Percentiles rank a stretch among this genome's conserved stretches.
phyloP scores from a whole-genome alignment of 805 yeast genomes.

The Kuraishia molischiana region DNA sequence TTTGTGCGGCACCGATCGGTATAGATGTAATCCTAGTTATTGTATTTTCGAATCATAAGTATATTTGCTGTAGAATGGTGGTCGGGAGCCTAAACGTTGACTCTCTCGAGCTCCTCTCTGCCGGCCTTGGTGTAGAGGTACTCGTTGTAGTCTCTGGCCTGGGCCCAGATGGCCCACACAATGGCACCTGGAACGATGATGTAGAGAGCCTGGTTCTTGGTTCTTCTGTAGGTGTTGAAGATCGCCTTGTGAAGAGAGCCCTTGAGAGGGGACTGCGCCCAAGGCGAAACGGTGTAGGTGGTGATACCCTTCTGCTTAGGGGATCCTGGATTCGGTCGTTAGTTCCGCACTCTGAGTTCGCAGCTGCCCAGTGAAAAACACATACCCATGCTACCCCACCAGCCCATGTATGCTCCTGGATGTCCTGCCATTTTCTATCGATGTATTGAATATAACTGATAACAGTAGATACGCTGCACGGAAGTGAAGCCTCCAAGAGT shows the following conservation, averaged over 20 bases:
- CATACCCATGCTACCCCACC: slow-evolving; percentile 91
- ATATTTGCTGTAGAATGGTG: neutral
- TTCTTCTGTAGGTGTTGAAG: slow-evolving; percentile 93
- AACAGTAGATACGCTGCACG: too few species aligned
- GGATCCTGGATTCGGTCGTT: slow-evolving; percentile 25
- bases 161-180: slow-evolving; percentile 81
- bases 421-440: slow-evolving; percentile 51
- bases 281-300: slow-evolving; percentile 86
- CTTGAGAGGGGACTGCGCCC: slow-evolving; percentile 86
- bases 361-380: slow-evolving; percentile 5
- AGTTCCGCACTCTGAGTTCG: neutral
- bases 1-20: too few species aligned
- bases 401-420: slow-evolving; percentile 81
- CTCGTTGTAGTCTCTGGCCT: slow-evolving; percentile 84
- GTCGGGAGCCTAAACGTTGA: slow-evolving; percentile 26
- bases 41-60: too few species aligned
- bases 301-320: slow-evolving; percentile 83
- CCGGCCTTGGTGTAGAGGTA: slow-evolving; percentile 97
- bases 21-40: too few species aligned
- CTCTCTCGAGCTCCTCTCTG: slow-evolving; percentile 83
- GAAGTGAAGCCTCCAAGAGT: too few species aligned
- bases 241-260: slow-evolving; percentile 79
- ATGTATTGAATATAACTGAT: neutral
- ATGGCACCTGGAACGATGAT: slow-evolving; percentile 68
- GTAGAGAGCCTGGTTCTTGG: slow-evolving; percentile 73